phyloP scores from a whole-genome alignment of 495 filamentous ascomycete genomes.

The Penicillium verhagenii region DNA sequence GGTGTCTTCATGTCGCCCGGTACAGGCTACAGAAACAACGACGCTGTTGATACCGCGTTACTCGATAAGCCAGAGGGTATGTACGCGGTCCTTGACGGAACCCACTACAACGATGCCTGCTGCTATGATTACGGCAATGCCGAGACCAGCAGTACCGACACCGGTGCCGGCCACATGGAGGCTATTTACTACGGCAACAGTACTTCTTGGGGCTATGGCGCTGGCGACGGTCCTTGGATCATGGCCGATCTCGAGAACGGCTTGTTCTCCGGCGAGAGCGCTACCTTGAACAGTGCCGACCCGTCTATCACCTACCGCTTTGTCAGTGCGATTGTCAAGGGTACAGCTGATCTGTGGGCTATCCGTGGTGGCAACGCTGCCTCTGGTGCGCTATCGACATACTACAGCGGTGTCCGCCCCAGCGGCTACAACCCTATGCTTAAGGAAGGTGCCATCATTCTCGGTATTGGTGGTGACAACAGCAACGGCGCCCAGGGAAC shows the following conservation, averaged over 20 bases:
- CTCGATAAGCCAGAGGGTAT: conserved; percentile 55
- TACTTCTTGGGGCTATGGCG: conserved; percentile 49
- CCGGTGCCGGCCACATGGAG: conserved; percentile 60
- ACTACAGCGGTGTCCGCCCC: conserved; percentile 53
- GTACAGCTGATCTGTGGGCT: conserved; percentile 49
- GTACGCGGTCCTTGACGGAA: conserved; percentile 60
- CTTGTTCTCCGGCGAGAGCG: conserved; percentile 50
- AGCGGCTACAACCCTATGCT: conserved; percentile 58
- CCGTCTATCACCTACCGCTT: conserved; percentile 51
- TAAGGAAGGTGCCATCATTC: conserved; percentile 61
- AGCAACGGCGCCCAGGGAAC: conserved; percentile 55
- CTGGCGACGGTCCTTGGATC: conserved; percentile 57
- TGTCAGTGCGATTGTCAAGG: conserved; percentile 53
- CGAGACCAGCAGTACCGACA: conserved; percentile 52
- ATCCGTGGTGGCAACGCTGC: conserved; percentile 54
- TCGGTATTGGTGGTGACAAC: conserved; percentile 59
- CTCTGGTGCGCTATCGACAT: conserved; percentile 54
- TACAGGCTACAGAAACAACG: conserved; percentile 56
- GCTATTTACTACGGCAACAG: conserved; percentile 56
- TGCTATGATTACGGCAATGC: conserved; percentile 65
- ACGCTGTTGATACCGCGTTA: conserved; percentile 47
- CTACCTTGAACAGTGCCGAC: conserved; percentile 42
- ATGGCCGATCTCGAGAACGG: conserved; percentile 63
- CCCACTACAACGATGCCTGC: conserved; percentile 56
- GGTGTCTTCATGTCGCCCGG: conserved; percentile 57